Evolutionary conservation across 345 rosid genomes (phyloP).

Genomic region (Orychophragmus violaceus): DNA sequence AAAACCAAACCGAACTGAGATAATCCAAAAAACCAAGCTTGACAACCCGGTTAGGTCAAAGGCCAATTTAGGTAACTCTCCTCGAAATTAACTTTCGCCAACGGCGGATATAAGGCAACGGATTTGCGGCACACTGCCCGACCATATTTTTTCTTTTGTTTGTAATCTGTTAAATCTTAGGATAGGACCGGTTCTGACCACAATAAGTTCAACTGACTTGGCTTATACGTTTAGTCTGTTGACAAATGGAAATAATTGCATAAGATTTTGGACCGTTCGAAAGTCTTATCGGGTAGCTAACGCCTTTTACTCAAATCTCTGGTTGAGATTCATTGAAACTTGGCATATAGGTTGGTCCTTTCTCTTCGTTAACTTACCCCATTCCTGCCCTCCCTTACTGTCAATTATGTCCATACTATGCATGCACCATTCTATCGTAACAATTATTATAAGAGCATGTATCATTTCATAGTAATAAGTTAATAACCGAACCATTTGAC

Average conservation of each 20-base stretch:
- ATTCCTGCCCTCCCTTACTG: background rate
- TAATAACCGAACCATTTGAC: background rate
- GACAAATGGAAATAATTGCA: background rate
- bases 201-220: background rate
- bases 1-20: no score
- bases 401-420: background rate
- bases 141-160: no score
- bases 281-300: background rate
- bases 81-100: no score
- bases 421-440: background rate
- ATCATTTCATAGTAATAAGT: background rate
- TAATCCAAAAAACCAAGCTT: no score
- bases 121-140: no score
- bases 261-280: background rate
- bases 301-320: background rate
- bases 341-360: slow-evolving; percentile 1
- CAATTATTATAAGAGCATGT: background rate
- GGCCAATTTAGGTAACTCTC: no score
- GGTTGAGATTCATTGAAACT: background rate
- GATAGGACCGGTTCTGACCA: no score
- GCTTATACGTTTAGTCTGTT: background rate
- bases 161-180: no score
- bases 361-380: background rate
- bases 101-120: no score
- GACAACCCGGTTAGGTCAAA: no score